These are phyloP conservation scores for Asterophora parasitica DNA, from an alignment of 768 basidiomycete genomes.

Conservation along the genomic window DNA sequence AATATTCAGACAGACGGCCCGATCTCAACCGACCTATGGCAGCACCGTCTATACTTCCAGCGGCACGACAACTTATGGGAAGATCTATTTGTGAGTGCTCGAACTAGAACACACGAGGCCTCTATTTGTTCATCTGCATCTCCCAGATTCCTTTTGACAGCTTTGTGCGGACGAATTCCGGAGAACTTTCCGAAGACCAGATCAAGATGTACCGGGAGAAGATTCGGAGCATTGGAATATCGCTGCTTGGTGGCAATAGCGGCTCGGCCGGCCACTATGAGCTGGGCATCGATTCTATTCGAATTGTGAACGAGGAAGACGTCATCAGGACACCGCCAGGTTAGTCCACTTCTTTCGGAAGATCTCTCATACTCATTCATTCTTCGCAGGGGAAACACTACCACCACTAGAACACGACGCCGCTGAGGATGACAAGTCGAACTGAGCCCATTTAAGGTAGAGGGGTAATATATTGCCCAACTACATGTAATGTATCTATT, in stretches of 20 bases:
- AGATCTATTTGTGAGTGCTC: conserved; percentile 60
- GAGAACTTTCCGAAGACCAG: conserved; percentile 64
- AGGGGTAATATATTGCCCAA: background rate
- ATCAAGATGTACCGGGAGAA: conserved; percentile 72
- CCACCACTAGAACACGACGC: conserved; percentile 7
- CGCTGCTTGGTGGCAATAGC: conserved; percentile 81
- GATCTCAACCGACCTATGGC: conserved; percentile 85
- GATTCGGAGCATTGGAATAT: conserved; percentile 80
- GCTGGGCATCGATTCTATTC: conserved; percentile 75
- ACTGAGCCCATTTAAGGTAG: background rate
- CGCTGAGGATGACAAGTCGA: background rate
- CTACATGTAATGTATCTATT: background rate
- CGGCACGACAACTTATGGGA: conserved; percentile 70
- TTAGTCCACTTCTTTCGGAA: conserved; percentile 7
- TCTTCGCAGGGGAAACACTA: conserved; percentile 9
- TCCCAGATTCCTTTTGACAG: conserved; percentile 74
- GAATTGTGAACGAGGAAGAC: conserved; percentile 77
- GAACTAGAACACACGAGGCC: too few relatives aligned
- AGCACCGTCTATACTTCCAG: conserved; percentile 83
- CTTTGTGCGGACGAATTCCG: conserved; percentile 72
- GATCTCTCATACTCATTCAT: background rate
- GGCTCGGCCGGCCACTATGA: conserved; percentile 73
- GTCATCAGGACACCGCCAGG: conserved; percentile 26
- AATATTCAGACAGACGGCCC: conserved; percentile 89
- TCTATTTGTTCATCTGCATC: too few relatives aligned